These are phyloP conservation scores for Rhododendron molle DNA, from an alignment of 148 eudicot genomes.

Conservation along the genomic window DNA sequence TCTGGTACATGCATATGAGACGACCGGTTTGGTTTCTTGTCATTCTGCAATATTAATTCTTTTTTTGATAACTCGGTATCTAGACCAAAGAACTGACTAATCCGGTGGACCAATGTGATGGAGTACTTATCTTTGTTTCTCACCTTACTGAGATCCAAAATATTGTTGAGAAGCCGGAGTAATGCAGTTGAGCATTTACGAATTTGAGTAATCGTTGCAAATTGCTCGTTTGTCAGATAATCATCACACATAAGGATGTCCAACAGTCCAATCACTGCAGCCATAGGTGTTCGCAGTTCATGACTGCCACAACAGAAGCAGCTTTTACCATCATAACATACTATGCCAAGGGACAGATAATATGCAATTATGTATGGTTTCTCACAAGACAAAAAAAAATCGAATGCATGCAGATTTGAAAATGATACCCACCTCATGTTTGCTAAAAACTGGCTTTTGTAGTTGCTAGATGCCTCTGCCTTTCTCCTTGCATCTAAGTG, in stretches of 20 bases:
- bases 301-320: slow-evolving; percentile 51
- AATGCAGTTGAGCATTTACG: slow-evolving; percentile 91
- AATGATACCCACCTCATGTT: slow-evolving; percentile 75
- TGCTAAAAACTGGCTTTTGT: slow-evolving; percentile 94
- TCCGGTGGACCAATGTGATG: background rate
- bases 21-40: background rate
- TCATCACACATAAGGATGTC: slow-evolving; percentile 87
- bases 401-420: background rate
- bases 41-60: background rate
- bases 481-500: slow-evolving; percentile 91
- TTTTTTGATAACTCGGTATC: background rate
- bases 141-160: slow-evolving; percentile 96
- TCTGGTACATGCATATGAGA: background rate
- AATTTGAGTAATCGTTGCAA: slow-evolving; percentile 73
- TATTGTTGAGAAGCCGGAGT: slow-evolving; percentile 89
- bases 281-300: slow-evolving; percentile 98
- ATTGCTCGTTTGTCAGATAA: slow-evolving; percentile 83
- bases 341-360: background rate
- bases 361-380: background rate
- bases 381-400: background rate
- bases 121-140: background rate
- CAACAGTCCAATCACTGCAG: slow-evolving; percentile 95
- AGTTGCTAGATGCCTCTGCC: slow-evolving; percentile 98
- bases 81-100: background rate
- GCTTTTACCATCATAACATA: background rate